These are phyloP conservation scores for Ophiostoma populinum DNA, from an alignment of 2,329 filamentous ascomycete genomes.

Conservation along the genomic window DNA sequence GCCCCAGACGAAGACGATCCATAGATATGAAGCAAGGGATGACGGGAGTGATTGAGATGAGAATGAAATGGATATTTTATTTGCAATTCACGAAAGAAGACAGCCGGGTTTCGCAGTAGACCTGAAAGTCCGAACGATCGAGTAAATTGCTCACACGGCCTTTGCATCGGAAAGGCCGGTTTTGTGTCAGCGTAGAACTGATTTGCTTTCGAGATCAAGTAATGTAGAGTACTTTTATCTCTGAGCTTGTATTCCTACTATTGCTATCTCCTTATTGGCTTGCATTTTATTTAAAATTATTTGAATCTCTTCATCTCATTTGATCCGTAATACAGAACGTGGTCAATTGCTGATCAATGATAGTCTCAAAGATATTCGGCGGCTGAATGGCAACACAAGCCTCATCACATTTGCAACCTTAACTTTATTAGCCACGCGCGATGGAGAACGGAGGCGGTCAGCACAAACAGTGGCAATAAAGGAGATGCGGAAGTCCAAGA, in stretches of 20 bases:
- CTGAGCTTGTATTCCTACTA: too few relatives aligned
- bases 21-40: neutral
- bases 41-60: too few relatives aligned
- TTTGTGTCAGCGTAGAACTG: constrained; percentile 2
- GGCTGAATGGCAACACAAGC: neutral
- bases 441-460: constrained; percentile 2
- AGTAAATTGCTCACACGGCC: neutral
- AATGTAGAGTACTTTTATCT: too few relatives aligned
- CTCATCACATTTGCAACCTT: too few relatives aligned
- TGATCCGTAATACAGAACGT: too few relatives aligned
- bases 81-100: too few relatives aligned
- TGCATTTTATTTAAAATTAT: too few relatives aligned
- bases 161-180: neutral
- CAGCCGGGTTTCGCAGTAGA: too few relatives aligned
- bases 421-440: neutral
- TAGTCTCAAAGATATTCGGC: neutral
- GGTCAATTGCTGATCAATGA: too few relatives aligned
- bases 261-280: too few relatives aligned
- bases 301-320: neutral
- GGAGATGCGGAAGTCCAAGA: neutral
- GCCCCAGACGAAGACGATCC: neutral
- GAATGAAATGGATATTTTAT: too few relatives aligned
- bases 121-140: neutral
- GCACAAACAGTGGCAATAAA: neutral
- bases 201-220: too few relatives aligned